A percentile compares a stretch with the other conserved stretches of the same genome.
These are phyloP conservation scores for Cymbopogon citratus DNA, from an alignment of 176 grass and related monocot genomes.

Conservation along the genomic window DNA sequence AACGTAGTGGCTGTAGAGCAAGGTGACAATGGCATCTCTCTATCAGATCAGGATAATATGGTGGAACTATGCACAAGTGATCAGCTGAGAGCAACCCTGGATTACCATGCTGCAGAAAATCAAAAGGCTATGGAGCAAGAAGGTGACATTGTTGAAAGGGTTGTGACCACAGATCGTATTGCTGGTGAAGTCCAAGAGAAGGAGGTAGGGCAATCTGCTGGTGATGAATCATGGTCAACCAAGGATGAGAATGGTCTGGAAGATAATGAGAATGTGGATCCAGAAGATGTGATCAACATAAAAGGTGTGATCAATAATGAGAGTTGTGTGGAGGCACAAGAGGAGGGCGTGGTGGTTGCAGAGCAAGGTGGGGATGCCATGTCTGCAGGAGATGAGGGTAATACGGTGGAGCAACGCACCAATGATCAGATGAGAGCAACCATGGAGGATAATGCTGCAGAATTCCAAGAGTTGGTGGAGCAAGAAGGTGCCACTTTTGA, in stretches of 20 bases:
- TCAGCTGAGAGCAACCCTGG: neutral
- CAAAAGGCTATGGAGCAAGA: neutral
- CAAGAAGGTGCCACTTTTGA: neutral
- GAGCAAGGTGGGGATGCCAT: neutral
- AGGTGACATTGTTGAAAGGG: neutral
- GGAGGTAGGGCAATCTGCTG: neutral
- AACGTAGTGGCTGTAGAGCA: neutral
- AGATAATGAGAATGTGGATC: neutral
- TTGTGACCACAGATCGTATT: neutral
- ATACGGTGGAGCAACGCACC: neutral
- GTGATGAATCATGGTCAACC: neutral
- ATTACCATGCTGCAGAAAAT: neutral
- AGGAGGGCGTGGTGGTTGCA: neutral
- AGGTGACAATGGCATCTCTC: neutral
- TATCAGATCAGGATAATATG: neutral
- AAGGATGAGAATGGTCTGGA: neutral
- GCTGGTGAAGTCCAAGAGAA: conserved; percentile 14
- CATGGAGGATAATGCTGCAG: neutral
- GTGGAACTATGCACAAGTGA: neutral
- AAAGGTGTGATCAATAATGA: neutral
- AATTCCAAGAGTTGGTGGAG: neutral
- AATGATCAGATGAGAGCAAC: neutral
- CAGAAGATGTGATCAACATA: neutral
- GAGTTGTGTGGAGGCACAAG: neutral
- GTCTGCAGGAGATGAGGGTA: neutral